Evolutionary conservation across 306 rosid genomes (phyloP), one percentile per base, ranked within the genome.

Genomic region (Gynostemma pentaphyllum): DNA sequence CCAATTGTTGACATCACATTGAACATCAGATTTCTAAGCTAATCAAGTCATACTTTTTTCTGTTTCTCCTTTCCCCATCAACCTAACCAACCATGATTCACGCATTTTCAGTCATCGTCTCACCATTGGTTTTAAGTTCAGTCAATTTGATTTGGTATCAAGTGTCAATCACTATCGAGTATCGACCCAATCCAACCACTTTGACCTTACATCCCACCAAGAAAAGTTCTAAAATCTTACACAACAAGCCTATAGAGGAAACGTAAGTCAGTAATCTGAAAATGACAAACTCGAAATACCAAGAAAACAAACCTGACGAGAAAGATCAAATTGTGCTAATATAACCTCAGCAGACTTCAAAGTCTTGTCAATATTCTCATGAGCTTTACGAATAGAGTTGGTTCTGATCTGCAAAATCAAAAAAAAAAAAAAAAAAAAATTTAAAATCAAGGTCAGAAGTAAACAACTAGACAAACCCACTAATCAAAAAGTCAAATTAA

Each of bases 361-460:
- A 69, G 95, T 86, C 83, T 74, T 88, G 16, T 92, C 99, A 66
- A 92, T 92, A 60, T 92, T 88, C 79, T 83, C 99, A 63, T 92
- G 95, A 68, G 96, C 99, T 84, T 92, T 88, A 67, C 99, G 74
- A 62, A 92, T 88, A 44, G 95, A 86, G 68, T 92, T 87, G 2
- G 99, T 92, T 66, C 96, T 79, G 68, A 92, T 75, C 99, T 86
- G 86, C 51, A 74, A 42, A 22, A 66, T 46, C 72, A 79, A 76
- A 64, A 68, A 41, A 49, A 53, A 77, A 68, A 53, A 34, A 50
- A 64, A 16, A 5, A 71, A 15, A 56, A 26, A 49, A 28, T 45
- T 23, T 59, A 70, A 16, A 75, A 2, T 11, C 36, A 42, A 62
- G 15, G 13, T n/a, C 13, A 54, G 47, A 40, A 44, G 9, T 28